A percentile compares a stretch with the other conserved stretches of the same genome.
Conservation (phyloP, 1,284 basidiomycete genomes). For the Abortiporus biennis region DNA sequence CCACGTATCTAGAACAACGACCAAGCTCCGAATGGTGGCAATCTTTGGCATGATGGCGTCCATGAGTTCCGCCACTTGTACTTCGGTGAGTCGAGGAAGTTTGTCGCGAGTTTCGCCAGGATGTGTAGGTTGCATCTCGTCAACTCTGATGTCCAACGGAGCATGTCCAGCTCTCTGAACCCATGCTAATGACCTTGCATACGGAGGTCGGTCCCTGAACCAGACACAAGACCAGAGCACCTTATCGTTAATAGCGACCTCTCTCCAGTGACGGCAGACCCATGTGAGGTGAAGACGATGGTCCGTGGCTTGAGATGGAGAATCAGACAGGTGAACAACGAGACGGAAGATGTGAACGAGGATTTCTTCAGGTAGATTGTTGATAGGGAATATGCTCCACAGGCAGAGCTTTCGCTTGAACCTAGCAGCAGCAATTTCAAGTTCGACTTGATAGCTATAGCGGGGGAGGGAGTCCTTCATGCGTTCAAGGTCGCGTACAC, state of each 20-base stretch:
- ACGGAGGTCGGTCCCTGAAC: conserved; percentile 45
- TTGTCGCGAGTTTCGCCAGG: not conserved
- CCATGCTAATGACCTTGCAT: conserved; percentile 44
- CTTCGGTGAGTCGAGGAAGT: conserved; percentile 30
- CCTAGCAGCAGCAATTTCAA: conserved; percentile 11
- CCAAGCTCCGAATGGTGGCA: conserved; percentile 46
- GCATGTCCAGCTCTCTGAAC: conserved; percentile 46
- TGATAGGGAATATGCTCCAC: conserved; percentile 48
- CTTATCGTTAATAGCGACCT: conserved; percentile 15
- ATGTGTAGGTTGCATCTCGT: conserved; percentile 9
- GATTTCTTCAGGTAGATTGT: conserved; percentile 58
- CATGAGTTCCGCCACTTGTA: conserved; percentile 39
- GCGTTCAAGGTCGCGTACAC: conserved; percentile 19
- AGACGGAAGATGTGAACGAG: conserved; percentile 54
- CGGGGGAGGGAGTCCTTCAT: conserved; percentile 3
- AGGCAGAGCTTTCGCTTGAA: conserved; percentile 26
- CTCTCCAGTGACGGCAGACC: conserved; percentile 43
- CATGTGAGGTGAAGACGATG: conserved; percentile 45
- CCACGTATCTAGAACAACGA: conserved; percentile 47
- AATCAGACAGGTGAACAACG: conserved; percentile 39
- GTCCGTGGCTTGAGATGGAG: conserved; percentile 27
- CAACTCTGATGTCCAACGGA: conserved; percentile 51
- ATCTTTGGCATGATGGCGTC: conserved; percentile 41
- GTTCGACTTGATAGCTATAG: conserved; percentile 7
- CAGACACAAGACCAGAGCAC: conserved; percentile 26